Base-by-base conservation (phyloP, 2,329 filamentous ascomycete species). In the Arthrobotrys sphaeroides region DNA sequence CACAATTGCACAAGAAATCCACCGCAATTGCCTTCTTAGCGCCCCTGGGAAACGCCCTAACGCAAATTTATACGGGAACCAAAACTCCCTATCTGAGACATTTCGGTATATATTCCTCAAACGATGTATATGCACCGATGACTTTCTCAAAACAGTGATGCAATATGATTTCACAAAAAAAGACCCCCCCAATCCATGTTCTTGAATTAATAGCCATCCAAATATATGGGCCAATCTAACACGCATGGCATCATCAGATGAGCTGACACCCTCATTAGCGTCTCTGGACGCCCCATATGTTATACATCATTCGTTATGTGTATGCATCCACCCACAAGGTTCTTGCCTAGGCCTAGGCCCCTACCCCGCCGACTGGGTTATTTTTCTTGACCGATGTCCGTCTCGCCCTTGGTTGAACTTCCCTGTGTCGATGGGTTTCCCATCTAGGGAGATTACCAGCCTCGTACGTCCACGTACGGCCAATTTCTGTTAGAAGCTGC, bases 41-140 rank as follows among this genome's bases (percentile, higher is more conserved):
- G 66, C 55, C 28, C 40, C 20, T 43, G 38, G 20, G 66, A 55
- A 70, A 61, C 66, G 66, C 66, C 66, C 28, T 55, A 55, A 55
- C 31, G 31, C 28, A 38, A n/a, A 2, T 3, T 24, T 55, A 38
- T 55, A 55, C 51, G 51, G 38, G 31, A 24, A 5, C 9, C 18
- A 38, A 55, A n/a, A n/a, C n/a, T n/a, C 18, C 2, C 7, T 38
- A 24, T 13, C 49, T 38, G 18, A 20, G 9, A 55, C 51, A 55
- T 13, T 38, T 55, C 18, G 51, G 31, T 22, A 55, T 36, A 38
- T 24, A 22, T 38, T 38, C 24, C 31, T 55, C 51, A 55, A 5
- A 55, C 22, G 18, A 38, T 12, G 51, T n/a, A 31, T 5, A 55
- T 38, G 18, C 18, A 55, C 20, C 51, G 20, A 38, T 31, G 28